These are phyloP conservation scores for Chaetomiaceae sp. DNA, from an alignment of 2,329 filamentous ascomycete genomes.

Conservation along the genomic window DNA sequence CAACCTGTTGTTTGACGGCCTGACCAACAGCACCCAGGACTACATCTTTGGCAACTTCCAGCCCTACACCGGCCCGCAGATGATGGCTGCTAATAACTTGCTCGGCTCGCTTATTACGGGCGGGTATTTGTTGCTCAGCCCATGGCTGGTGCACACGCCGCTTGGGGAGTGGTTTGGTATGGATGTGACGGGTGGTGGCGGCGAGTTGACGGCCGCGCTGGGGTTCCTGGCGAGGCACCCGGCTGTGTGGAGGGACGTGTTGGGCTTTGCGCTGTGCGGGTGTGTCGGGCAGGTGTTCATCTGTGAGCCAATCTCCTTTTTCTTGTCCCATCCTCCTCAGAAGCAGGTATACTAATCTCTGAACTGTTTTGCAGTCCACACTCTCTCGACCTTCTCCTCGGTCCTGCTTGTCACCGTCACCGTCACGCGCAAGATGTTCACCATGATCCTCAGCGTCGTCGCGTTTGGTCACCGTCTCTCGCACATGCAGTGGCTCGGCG, in stretches of 20 bases:
- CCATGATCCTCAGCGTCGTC: slow-evolving; percentile 93
- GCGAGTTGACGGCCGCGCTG: slow-evolving; percentile 74
- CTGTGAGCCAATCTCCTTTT: slow-evolving; percentile 45
- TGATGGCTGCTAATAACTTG: slow-evolving; percentile 98
- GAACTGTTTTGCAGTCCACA: slow-evolving; percentile 59
- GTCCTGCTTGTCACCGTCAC: slow-evolving; percentile 93
- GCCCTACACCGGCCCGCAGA: slow-evolving; percentile 86
- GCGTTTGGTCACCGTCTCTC: slow-evolving; percentile 88
- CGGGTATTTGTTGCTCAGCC: slow-evolving; percentile 70
- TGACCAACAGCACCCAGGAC: slow-evolving; percentile 96
- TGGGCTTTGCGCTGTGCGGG: slow-evolving; percentile 85
- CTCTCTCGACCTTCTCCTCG: slow-evolving; percentile 84
- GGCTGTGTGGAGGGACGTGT: slow-evolving; percentile 75
- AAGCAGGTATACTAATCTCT: not conserved
- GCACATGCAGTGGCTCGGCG: slow-evolving; percentile 89
- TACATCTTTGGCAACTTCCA: slow-evolving; percentile 80
- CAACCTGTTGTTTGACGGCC: slow-evolving; percentile 90
- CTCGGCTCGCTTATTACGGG: slow-evolving; percentile 76
- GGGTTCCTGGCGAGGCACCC: slow-evolving; percentile 78
- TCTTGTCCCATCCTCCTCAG: not conserved
- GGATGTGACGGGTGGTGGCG: slow-evolving; percentile 54
- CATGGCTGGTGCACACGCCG: slow-evolving; percentile 68
- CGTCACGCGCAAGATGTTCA: slow-evolving; percentile 97
- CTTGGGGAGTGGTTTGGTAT: slow-evolving; percentile 62
- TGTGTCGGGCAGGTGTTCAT: slow-evolving; percentile 96